Percentiles rank a stretch among this genome's conserved stretches.
These are phyloP conservation scores for Termitomyces sp. DNA, from an alignment of 768 basidiomycete species.

Conservation along the genomic window DNA sequence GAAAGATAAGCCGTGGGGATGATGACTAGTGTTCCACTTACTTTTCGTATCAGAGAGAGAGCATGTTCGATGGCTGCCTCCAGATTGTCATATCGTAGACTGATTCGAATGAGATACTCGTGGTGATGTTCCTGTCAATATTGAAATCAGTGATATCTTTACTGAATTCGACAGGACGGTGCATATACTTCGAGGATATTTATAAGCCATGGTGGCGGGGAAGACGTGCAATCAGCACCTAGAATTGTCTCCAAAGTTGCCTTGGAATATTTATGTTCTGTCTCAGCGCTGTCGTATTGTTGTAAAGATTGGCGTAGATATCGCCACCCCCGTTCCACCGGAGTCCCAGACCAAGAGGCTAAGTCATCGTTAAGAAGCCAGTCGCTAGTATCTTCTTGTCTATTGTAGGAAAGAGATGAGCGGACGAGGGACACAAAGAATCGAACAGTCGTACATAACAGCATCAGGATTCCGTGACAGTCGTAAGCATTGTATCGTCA, in stretches of 20 bases:
- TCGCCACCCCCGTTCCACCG: slow-evolving; percentile 79
- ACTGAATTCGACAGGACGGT: not conserved
- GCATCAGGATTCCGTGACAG: slow-evolving; percentile 60
- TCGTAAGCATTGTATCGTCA: slow-evolving; percentile 76
- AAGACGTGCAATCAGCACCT: slow-evolving; percentile 50
- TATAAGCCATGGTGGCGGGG: slow-evolving; percentile 82
- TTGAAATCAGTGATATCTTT: slow-evolving; percentile 4
- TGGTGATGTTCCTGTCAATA: slow-evolving; percentile 60
- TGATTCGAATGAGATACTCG: slow-evolving; percentile 78
- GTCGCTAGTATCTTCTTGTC: slow-evolving; percentile 65
- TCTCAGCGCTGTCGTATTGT: slow-evolving; percentile 67
- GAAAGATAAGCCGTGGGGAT: slow-evolving; percentile 7
- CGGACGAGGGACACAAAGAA: slow-evolving; percentile 4
- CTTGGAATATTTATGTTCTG: slow-evolving; percentile 73
- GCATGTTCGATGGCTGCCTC: slow-evolving; percentile 74
- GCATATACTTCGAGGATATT: slow-evolving; percentile 66
- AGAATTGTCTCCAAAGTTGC: slow-evolving; percentile 74
- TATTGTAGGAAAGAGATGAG: slow-evolving; percentile 24
- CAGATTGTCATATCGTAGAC: slow-evolving; percentile 74
- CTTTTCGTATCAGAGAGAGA: slow-evolving; percentile 67
- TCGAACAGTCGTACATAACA: slow-evolving; percentile 41
- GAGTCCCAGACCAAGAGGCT: slow-evolving; percentile 78
- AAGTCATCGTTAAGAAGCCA: slow-evolving; percentile 85
- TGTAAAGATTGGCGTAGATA: slow-evolving; percentile 79
- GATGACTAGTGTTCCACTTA: slow-evolving; percentile 22